These are phyloP conservation scores for Vanderwaltozyma polyspora DNA, from an alignment of 805 yeast species.

Conservation along the genomic window DNA sequence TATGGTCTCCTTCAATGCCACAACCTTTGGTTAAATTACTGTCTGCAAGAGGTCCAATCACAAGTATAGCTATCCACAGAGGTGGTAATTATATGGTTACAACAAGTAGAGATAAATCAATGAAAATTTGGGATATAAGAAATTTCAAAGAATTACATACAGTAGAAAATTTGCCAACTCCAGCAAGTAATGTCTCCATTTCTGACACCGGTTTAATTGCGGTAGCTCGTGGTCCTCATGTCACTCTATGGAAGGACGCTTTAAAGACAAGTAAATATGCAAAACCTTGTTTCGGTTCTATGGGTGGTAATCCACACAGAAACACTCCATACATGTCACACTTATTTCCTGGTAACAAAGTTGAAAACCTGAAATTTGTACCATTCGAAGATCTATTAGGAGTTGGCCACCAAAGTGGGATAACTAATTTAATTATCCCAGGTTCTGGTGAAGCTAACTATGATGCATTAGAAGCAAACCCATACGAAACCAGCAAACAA, in stretches of 20 bases:
- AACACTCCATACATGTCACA: constrained; percentile 88
- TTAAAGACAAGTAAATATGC: constrained; percentile 32
- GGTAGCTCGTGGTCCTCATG: constrained; percentile 94
- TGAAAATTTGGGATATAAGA: constrained; percentile 91
- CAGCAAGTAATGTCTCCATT: constrained; percentile 66
- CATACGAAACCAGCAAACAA: constrained; percentile 83
- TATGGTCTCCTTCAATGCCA: constrained; percentile 88
- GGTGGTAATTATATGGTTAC: constrained; percentile 91
- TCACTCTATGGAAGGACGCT: constrained; percentile 86
- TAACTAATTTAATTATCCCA: constrained; percentile 81
- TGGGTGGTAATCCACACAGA: constrained; percentile 24
- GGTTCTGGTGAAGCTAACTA: constrained; percentile 98
- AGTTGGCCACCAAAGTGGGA: constrained; percentile 68
- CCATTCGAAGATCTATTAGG: constrained; percentile 97
- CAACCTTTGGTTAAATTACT: constrained; percentile 77
- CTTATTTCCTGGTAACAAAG: constrained; percentile 63
- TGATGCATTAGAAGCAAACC: constrained; percentile 88
- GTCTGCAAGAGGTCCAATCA: constrained; percentile 76
- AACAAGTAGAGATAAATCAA: constrained; percentile 71
- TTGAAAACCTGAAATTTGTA: constrained; percentile 60
- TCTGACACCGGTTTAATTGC: constrained; percentile 82
- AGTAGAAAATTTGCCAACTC: constrained; percentile 60
- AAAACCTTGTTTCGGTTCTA: constrained; percentile 41
- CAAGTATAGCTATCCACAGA: constrained; percentile 77
- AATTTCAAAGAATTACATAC: constrained; percentile 62